Base-by-base conservation (phyloP, 176 grass and related monocot genomes). In the Tillandsia leiboldiana region DNA sequence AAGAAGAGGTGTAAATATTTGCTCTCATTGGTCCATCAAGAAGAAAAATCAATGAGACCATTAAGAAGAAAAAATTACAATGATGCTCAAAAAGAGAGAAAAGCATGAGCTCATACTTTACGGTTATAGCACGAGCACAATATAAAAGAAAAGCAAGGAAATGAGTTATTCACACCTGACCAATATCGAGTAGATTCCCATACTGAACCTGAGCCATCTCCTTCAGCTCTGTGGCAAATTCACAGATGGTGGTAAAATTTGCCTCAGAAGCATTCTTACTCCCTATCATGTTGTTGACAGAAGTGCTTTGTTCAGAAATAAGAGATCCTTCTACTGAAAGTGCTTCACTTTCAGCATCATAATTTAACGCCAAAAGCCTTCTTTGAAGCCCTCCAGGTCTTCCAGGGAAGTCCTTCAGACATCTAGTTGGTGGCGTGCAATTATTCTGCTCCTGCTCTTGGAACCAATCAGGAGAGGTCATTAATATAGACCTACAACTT, bases 191-290 rank as follows among this genome's bases (percentile, higher is more conserved):
- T 82, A 82, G 75, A 70, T 84, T 88, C 70, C 81, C 73, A 78
- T 78, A 80, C 67, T 89, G 84, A 75, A 86, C 82, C 75, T 93
- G 89, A 29, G 81, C 86, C 89, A 92, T 93, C 79, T 93, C 89
- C 81, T 97, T 92, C 67, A 90, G 80, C 75, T 87, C 89, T 17
- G 87, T 79, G 10, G 87, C 87, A 81, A 96, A 87, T 76, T 92
- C 89, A 82, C 76, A 73, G 70, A 90, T 85, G 66, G 88, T 75
- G 22, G 83, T 76, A 70, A 90, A 85, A 62, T 87, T 81, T 12
- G 74, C 76, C 11, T 91, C 86, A 42, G 82, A 79, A 51, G 79
- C 80, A 59, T 69, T 29, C 49, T 77, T 85, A 69, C 59, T 23
- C 10, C 54, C 51, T 50, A 79, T 81, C 73, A 59, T 51, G 29